Evolutionary conservation across 192 early-diverging fungal species (phyloP), one percentile per base, ranked within the genome.

Genomic region (Backusella macrospora): DNA sequence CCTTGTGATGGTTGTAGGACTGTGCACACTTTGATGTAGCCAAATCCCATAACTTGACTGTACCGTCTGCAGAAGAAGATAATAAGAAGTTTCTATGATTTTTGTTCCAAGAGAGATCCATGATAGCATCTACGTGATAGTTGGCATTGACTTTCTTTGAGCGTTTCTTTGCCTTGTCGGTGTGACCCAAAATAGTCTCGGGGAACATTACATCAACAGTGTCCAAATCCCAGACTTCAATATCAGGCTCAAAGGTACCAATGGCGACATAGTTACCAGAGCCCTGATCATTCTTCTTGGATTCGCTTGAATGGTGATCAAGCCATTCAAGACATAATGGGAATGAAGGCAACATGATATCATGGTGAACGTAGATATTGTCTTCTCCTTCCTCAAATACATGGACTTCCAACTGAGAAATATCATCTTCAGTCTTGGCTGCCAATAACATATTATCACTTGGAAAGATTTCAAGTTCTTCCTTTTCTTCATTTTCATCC

Each of bases 161-260:
- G 76, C 75, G 82, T 78, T 84, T 89, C 68, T 83, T 85, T 62
- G 65, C 73, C 62, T 81, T 90, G 46, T 84, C 80, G 45, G 78
- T 73, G 47, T 85, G 87, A 12, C 98, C 98, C 0, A 99, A 85
- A 37, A 99, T 92, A 42, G 92, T 83, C 68, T 96, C 90, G 6
- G 98, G 98, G 77, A 93, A 98, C 86, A 94, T 90, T 42, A 88
- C 86, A 78, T 99, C 98, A 18, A 98, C 78, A 1, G 85, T 87
- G 73, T 99, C 98, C 47, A 99, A 81, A 82, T 99, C 93, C 98
- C 98, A 99, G 75, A 99, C 96, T 79, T 99, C 98, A 64, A 99
- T 97, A 68, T 92, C 91, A 2, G 98, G 96, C 71, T 98, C 95
- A 86, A 99, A 98, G 18, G 97, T 98, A 45, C 94, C 98, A 59